Conservation (phyloP, 2,329 filamentous ascomycete species). For the Hirsutella rhossiliensis region DNA sequence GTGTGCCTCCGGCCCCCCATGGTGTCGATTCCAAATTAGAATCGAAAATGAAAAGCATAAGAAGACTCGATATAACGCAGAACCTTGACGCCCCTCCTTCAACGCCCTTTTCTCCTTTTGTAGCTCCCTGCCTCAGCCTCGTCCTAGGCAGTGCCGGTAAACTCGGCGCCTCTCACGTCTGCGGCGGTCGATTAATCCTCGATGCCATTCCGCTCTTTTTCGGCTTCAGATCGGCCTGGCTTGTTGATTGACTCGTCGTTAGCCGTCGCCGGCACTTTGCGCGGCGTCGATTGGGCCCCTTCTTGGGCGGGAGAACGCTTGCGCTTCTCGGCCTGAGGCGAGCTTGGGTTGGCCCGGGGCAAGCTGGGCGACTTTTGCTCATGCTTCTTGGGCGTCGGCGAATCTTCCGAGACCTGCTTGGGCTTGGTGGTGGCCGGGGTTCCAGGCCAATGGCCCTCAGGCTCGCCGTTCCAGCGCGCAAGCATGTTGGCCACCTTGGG, state of each 20-base stretch:
- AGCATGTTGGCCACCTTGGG: conserved; percentile 50
- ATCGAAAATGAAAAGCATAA: no score
- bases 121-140: conserved; percentile 12
- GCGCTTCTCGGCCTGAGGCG: conserved; percentile 14
- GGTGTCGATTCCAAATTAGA: no score
- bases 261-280: conserved; percentile 15
- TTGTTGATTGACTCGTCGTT: conserved; percentile 5
- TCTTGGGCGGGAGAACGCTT: conserved; percentile 15
- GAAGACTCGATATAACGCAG: no score
- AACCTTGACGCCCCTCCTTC: no score
- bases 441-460: conserved; percentile 13
- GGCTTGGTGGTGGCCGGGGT: not conserved
- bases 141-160: not conserved
- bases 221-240: conserved; percentile 19
- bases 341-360: conserved; percentile 1
- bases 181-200: conserved; percentile 5
- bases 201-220: conserved; percentile 31
- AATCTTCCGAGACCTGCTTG: conserved; percentile 8
- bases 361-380: conserved; percentile 2
- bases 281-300: conserved; percentile 10
- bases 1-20: no score
- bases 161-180: not conserved
- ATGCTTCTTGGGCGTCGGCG: conserved; percentile 5
- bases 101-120: no score
- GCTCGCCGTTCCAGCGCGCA: conserved; percentile 27